Base-by-base conservation (phyloP, 805 yeast species). In the Babjeviella inositovora region DNA sequence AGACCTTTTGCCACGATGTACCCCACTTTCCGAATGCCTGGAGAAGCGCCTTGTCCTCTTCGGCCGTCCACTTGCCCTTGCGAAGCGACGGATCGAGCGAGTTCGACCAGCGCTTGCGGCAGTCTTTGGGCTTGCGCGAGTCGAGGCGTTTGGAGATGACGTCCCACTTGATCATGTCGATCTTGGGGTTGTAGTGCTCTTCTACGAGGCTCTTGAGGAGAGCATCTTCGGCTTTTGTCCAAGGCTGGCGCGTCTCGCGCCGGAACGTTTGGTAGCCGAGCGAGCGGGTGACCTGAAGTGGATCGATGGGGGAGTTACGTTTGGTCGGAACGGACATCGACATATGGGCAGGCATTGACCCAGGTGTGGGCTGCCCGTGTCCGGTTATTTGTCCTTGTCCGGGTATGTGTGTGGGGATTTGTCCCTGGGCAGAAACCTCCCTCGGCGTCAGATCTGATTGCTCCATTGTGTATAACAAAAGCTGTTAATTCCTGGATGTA, bases 11-110 rank as follows among this genome's bases (percentile, higher is more conserved):
- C 96, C 96, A 85, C 15, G 71, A 63, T 0, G 93, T 62, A 0
- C 96, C 96, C 41, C 65, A 61, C 32, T 57, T 61, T 23, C 62
- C 52, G 41, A 64, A 77, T 2, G 90, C 82, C 24, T 58, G 54
- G 12, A 74, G 39, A 17, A 85, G 53, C 18, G 54, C 50, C 17
- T 60, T 60, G 47, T 85, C 96, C 43, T 85, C 96, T 19, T 62
- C 75, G 8, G 59, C 44, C 2, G 90, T 76, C 96, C 96, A 85
- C 39, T 70, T 68, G 2, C 96, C 96, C 33, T 80, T 77, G 26
- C 70, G 64, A 29, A 85, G 51, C 28, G 58, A 65, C 2, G 96
- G 96, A 43, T 82, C 90, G 19, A 85, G 47, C 1, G 93, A 80
- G 31, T 74, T 75, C 10, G 67, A 53, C 96, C 96, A 85, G 28